Evolutionary conservation across 495 filamentous ascomycete species (phyloP).

Genomic region (Polyplosphaeria fusca): DNA sequence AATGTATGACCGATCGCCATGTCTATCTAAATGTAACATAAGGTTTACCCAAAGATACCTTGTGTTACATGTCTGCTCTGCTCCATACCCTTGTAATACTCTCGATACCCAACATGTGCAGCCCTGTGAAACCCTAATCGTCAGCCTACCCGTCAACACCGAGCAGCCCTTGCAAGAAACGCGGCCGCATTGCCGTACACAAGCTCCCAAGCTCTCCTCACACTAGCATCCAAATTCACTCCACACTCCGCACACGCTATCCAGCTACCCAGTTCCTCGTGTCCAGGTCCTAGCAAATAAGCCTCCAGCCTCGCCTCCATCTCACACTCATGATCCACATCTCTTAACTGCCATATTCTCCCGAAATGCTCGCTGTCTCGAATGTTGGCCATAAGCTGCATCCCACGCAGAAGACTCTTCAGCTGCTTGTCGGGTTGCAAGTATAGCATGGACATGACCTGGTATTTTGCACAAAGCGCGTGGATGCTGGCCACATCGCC

Average conservation of each 20-base stretch:
- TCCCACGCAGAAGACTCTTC: neutral
- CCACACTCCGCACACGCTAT: neutral
- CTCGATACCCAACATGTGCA: too few relatives aligned
- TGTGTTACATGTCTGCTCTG: too few relatives aligned
- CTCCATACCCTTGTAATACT: too few relatives aligned
- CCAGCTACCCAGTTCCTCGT: neutral
- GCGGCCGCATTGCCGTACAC: neutral
- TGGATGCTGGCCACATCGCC: neutral
- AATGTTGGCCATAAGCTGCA: neutral
- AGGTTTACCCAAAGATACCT: too few relatives aligned
- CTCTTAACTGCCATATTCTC: neutral
- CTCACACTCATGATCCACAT: conserved; percentile 2
- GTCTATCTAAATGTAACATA: too few relatives aligned
- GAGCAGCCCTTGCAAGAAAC: conserved; percentile 6
- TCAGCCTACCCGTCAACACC: too few relatives aligned
- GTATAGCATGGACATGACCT: neutral
- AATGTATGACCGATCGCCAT: too few relatives aligned
- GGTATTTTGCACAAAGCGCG: neutral
- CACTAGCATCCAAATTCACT: neutral
- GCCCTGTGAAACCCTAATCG: neutral
- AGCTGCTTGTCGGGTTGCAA: neutral
- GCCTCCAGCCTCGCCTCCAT: conserved; percentile 1
- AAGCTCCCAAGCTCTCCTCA: neutral
- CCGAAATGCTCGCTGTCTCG: neutral
- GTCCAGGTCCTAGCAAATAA: neutral